Conservation (phyloP, 208 protist species). For the Borovskyia barvae region DNA sequence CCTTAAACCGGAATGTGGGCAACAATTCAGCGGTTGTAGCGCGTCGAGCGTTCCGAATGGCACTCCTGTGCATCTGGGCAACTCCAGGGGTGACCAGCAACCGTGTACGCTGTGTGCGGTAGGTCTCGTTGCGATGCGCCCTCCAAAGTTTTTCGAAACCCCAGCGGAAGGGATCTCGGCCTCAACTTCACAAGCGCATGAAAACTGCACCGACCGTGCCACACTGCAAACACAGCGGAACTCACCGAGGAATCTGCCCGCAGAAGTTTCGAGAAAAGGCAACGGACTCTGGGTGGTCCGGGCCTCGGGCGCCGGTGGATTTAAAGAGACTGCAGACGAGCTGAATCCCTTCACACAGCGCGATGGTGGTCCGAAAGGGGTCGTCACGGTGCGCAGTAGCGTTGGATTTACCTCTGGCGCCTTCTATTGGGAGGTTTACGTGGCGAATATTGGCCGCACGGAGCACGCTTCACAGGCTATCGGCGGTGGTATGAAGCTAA, state of each 20-base stretch:
- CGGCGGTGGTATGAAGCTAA: constrained; percentile 4
- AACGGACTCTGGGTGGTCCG: constrained; percentile 31
- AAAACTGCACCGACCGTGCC: no score
- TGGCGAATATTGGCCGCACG: constrained; percentile 45
- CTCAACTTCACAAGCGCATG: no score
- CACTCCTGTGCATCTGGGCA: neutral
- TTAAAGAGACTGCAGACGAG: constrained; percentile 3
- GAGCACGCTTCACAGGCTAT: constrained; percentile 3
- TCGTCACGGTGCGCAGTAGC: constrained; percentile 50
- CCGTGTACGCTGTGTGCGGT: neutral
- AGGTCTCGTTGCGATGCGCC: neutral
- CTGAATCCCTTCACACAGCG: constrained; percentile 7
- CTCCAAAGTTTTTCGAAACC: neutral
- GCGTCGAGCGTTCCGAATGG: neutral
- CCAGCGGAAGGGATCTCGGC: no score
- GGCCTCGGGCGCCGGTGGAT: constrained; percentile 12
- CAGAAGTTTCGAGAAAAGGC: constrained; percentile 23
- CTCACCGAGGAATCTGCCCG: no score
- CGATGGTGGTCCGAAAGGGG: constrained; percentile 28
- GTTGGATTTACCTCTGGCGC: constrained; percentile 72
- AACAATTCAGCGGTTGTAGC: no score
- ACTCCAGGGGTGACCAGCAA: neutral
- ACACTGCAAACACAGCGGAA: no score
- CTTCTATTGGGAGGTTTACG: constrained; percentile 88
- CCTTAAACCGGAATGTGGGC: no score